phyloP scores from a whole-genome alignment of 768 basidiomycete genomes.

The Hortiboletus campestris region DNA sequence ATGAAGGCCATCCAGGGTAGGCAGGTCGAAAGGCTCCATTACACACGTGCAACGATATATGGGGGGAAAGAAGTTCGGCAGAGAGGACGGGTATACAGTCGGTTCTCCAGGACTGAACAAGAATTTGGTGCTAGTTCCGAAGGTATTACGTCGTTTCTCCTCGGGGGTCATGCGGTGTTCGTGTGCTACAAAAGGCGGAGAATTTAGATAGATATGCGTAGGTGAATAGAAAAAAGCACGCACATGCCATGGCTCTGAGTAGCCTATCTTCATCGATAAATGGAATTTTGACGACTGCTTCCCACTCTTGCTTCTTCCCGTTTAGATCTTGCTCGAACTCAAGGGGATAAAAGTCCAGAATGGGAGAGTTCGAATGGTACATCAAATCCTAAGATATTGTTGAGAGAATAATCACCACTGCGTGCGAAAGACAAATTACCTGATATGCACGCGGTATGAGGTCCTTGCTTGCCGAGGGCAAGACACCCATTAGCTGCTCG shows the following conservation, averaged over 20 bases:
- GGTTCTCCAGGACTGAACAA: slow-evolving; percentile 61
- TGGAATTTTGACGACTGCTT: slow-evolving; percentile 97
- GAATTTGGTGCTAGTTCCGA: slow-evolving; percentile 82
- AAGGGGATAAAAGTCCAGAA: slow-evolving; percentile 90
- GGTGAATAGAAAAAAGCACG: not conserved
- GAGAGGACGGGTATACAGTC: slow-evolving; percentile 80
- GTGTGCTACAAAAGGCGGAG: slow-evolving; percentile 46
- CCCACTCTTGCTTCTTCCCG: slow-evolving; percentile 99
- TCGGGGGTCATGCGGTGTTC: slow-evolving; percentile 75
- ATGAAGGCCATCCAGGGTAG: slow-evolving; percentile 80
- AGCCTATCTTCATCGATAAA: slow-evolving; percentile 87
- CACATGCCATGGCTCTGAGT: slow-evolving; percentile 79
- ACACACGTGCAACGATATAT: slow-evolving; percentile 75
- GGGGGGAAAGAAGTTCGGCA: slow-evolving; percentile 94
- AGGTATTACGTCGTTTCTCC: slow-evolving; percentile 72
- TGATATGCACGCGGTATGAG: slow-evolving; percentile 85
- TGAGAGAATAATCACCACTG: not conserved
- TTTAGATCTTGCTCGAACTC: slow-evolving; percentile 94
- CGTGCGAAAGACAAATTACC: slow-evolving; percentile 39
- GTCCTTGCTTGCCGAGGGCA: slow-evolving; percentile 87
- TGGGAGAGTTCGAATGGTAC: slow-evolving; percentile 79
- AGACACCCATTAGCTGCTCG: slow-evolving; percentile 97
- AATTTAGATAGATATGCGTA: not conserved
- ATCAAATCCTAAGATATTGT: slow-evolving; percentile 70
- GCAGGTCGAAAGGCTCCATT: slow-evolving; percentile 84